Percentiles rank a stretch among this genome's conserved stretches.
Conservation (phyloP, 805 yeast genomes). For the Hanseniaspora valbyensis region DNA sequence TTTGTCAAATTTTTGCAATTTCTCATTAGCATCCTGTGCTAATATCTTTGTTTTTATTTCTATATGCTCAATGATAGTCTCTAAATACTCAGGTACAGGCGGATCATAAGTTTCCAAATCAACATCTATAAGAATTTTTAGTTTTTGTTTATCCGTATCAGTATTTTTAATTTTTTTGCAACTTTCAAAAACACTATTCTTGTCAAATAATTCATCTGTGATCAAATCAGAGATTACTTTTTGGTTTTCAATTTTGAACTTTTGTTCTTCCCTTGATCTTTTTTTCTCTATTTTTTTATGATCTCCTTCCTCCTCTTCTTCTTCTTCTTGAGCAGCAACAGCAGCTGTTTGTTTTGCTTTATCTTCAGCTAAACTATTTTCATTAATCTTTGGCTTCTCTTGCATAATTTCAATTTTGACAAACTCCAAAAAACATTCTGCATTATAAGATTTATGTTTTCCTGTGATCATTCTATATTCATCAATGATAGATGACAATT, state of each 20-base stretch:
- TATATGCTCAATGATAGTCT: neutral
- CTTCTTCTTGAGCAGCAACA: neutral
- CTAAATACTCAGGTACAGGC: slow-evolving; percentile 13
- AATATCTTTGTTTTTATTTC: neutral
- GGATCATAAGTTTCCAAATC: slow-evolving; percentile 15
- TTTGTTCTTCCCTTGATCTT: slow-evolving; percentile 11
- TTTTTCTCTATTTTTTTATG: neutral
- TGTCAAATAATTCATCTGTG: neutral
- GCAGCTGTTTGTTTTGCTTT: too few relatives aligned
- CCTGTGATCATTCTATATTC: slow-evolving; percentile 75
- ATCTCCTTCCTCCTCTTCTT: slow-evolving; percentile 1
- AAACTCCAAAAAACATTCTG: slow-evolving; percentile 73
- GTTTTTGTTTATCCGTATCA: neutral
- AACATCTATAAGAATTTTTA: slow-evolving; percentile 9
- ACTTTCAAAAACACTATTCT: too few relatives aligned
- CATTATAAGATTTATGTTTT: slow-evolving; percentile 60
- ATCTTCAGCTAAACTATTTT: neutral
- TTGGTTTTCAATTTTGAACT: neutral
- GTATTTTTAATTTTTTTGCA: neutral
- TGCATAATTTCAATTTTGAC: slow-evolving; percentile 36
- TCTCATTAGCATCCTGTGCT: neutral
- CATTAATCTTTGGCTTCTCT: slow-evolving; percentile 14
- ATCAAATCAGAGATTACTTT: neutral
- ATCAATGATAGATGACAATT: slow-evolving; percentile 66
- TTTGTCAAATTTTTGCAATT: slow-evolving; percentile 1